These are phyloP conservation scores for Mortierella hygrophila DNA, from an alignment of 192 early-diverging fungal species.

Conservation along the genomic window DNA sequence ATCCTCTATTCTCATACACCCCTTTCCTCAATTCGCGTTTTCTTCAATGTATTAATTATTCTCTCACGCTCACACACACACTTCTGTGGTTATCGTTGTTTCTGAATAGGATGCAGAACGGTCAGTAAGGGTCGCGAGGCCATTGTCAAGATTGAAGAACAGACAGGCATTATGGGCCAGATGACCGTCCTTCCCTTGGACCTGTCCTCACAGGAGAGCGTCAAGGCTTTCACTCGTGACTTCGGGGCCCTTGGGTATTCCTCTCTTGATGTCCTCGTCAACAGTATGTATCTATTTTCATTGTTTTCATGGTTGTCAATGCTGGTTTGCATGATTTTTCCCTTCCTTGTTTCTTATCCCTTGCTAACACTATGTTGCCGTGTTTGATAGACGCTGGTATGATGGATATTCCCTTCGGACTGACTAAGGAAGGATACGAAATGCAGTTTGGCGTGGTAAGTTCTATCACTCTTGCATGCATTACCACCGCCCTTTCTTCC, in stretches of 20 bases:
- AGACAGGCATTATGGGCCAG: slow-evolving; percentile 32
- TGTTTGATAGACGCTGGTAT: slow-evolving; percentile 70
- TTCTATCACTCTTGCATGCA: neutral
- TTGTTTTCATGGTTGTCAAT: neutral
- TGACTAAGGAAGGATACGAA: slow-evolving; percentile 73
- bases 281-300: slow-evolving; percentile 28
- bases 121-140: slow-evolving; percentile 37
- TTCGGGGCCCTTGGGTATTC: slow-evolving; percentile 29
- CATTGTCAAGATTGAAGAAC: slow-evolving; percentile 39
- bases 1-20: neutral
- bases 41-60: neutral
- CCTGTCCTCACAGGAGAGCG: slow-evolving; percentile 62
- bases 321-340: neutral
- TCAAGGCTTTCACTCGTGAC: slow-evolving; percentile 55
- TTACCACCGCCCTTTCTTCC: neutral
- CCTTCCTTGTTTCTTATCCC: neutral
- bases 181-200: slow-evolving; percentile 45
- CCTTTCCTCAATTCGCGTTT: neutral
- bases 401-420: slow-evolving; percentile 68
- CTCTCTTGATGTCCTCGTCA: slow-evolving; percentile 37
- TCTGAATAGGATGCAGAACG: slow-evolving; percentile 39
- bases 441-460: slow-evolving; percentile 71
- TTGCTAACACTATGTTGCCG: neutral
- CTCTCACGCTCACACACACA: neutral
- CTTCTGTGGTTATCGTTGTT: neutral